phyloP scores from a whole-genome alignment of 257 asterid species.

The Solanum dulcamara region DNA sequence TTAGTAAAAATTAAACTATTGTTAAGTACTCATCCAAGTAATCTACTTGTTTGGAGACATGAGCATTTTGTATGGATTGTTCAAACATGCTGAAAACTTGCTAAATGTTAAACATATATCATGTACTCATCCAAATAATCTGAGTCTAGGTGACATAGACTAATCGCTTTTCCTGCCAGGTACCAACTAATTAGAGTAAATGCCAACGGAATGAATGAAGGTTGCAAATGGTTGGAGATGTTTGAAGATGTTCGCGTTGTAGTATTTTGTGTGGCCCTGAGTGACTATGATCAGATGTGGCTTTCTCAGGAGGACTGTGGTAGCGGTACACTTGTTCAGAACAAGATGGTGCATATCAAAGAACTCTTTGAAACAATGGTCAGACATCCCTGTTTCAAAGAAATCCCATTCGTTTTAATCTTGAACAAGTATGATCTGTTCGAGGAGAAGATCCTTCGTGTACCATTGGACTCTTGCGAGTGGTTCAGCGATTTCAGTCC shows the following conservation, averaged over 20 bases:
- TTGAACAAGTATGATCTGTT: slow-evolving; percentile 22
- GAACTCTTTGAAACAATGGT: slow-evolving; percentile 11
- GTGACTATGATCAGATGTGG: slow-evolving; percentile 6
- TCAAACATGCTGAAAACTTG: background rate
- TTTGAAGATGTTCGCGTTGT: slow-evolving; percentile 17
- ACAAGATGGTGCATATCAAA: slow-evolving; percentile 12
- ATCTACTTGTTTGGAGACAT: background rate
- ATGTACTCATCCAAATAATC: background rate
- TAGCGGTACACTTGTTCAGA: background rate
- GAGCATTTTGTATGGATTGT: background rate
- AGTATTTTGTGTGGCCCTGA: slow-evolving; percentile 2
- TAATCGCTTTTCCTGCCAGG: background rate
- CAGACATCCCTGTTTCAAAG: slow-evolving; percentile 14
- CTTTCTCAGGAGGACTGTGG: background rate
- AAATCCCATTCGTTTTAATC: slow-evolving; percentile 7
- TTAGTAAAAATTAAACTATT: background rate
- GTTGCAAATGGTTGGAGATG: slow-evolving; percentile 16
- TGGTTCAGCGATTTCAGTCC: slow-evolving; percentile 8
- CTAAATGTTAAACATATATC: background rate
- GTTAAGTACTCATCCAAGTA: background rate
- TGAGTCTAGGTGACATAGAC: background rate
- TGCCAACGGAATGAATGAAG: slow-evolving; percentile 6
- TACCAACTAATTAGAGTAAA: slow-evolving; percentile 20
- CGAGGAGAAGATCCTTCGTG: background rate
- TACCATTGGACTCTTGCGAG: background rate